Percentiles rank a stretch among this genome's conserved stretches.
phyloP scores from a whole-genome alignment of 352 stramenopile genomes.

The Globisporangium yorkense region DNA sequence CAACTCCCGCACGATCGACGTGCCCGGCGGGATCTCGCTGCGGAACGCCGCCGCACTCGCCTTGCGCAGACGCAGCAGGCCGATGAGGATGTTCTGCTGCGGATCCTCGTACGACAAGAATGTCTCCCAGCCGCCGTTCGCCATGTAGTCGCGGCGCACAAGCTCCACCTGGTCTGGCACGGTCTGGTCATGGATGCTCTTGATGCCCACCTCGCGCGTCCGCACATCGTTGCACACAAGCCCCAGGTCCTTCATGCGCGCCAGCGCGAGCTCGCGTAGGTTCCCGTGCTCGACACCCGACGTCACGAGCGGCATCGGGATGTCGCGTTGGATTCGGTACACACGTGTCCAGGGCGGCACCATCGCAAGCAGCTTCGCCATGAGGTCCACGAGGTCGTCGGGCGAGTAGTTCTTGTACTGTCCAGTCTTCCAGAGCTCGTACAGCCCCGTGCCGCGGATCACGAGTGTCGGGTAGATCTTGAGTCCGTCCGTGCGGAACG shows the following conservation, averaged over 20 bases:
- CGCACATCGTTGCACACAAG: conserved; percentile 94
- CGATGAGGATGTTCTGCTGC: conserved; percentile 95
- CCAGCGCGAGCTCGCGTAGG: conserved; percentile 90
- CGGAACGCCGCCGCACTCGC: conserved; percentile 78
- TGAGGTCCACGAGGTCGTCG: conserved; percentile 88
- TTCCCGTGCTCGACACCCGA: conserved; percentile 96
- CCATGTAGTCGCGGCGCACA: conserved; percentile 93
- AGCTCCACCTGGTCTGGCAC: conserved; percentile 96
- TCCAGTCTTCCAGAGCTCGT: conserved; percentile 97
- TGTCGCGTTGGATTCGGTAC: conserved; percentile 96
- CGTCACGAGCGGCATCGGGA: conserved; percentile 97
- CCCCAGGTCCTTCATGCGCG: conserved; percentile 90
- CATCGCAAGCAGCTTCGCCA: conserved; percentile 90
- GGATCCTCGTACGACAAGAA: conserved; percentile 97
- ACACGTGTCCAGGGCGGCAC: conserved; percentile 95
- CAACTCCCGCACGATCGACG: conserved; percentile 85
- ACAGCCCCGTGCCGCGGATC: conserved; percentile 95
- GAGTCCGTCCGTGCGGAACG: conserved; percentile 93
- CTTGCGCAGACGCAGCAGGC: conserved; percentile 91
- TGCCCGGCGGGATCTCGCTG: conserved; percentile 60
- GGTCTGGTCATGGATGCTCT: conserved; percentile 93
- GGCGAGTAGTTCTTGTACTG: conserved; percentile 88
- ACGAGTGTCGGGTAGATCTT: conserved; percentile 97
- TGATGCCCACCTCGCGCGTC: conserved; percentile 95
- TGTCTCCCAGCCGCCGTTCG: conserved; percentile 96